These are phyloP conservation scores for Aureobasidium sp. DNA, from an alignment of 2,329 filamentous ascomycete species.

Conservation along the genomic window DNA sequence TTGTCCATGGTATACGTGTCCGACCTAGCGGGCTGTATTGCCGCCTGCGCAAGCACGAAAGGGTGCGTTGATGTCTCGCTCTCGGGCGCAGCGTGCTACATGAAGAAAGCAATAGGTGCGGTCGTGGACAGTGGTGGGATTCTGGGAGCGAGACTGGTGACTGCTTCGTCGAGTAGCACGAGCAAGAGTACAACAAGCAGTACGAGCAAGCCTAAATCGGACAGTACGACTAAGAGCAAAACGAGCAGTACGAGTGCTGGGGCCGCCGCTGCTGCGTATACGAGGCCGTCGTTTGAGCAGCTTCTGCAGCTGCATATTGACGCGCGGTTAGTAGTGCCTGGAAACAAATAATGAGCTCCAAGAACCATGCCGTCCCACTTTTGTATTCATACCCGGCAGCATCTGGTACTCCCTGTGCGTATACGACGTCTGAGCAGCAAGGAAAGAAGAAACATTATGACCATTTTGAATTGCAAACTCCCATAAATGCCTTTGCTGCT, in stretches of 20 bases:
- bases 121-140: conserved; percentile 20
- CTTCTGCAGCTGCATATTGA: background rate
- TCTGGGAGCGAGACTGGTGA: conserved; percentile 25
- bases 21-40: conserved; percentile 22
- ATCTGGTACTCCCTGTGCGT: background rate
- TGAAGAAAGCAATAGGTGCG: conserved; percentile 20
- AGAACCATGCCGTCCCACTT: no score
- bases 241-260: background rate
- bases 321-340: background rate
- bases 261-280: background rate
- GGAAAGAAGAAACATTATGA: background rate
- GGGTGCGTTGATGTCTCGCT: conserved; percentile 24
- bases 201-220: background rate
- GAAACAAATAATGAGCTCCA: no score
- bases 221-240: background rate
- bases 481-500: conserved; percentile 12
- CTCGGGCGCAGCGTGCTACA: conserved; percentile 21
- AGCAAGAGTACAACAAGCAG: background rate
- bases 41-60: conserved; percentile 20
- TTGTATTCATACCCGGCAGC: no score
- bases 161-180: background rate
- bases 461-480: conserved; percentile 12
- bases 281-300: background rate
- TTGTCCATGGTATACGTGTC: conserved; percentile 18
- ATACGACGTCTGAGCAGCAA: no score